Base-by-base conservation (phyloP, 257 asterid species). In the Nicotiana noctiflora region DNA sequence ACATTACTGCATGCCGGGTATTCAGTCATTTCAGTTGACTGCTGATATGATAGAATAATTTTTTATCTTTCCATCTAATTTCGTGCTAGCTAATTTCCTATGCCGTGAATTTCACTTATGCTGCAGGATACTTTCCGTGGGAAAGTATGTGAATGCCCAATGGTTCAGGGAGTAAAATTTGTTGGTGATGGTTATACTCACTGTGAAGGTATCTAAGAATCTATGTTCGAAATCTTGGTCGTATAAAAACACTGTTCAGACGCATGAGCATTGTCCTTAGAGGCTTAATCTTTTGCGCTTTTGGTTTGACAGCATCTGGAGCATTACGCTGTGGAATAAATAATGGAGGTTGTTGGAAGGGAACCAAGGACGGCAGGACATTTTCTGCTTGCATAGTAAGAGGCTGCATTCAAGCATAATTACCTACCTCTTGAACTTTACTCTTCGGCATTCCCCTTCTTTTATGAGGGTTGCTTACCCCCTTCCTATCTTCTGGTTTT, bases 81-180 rank as follows among this genome's bases (percentile, higher is more conserved):
- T 34, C 3, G 5, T 67, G 60, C 27, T 49, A 21, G 13, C 62
- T 75, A 23, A 49, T 51, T 79, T 51, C 65, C 31, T 44, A 27
- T 15, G 21, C 15, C 23, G 6, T 31, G 63, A 27, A 18, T 56
- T 72, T 6, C 18, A 61, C 34, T 55, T 57, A 27, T 64, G 61
- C 84, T 83, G 23, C 87, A 96, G 99, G 99, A 96, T 80, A 94
- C 99, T 55, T 96, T 96, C 81, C 95, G 98, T 64, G 99, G 99
- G 76, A 93, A 90, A 85, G 89, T 96, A 78, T 96, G 99, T 32
- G 92, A 91, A 67, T 95, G 98, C 88, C 99, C 99, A 27, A 83
- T 86, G 21, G 95, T 92, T 82, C 95, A 91, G 82, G 98, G 98
- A 52, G 91, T 94, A 52, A 86, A 88, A 81, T 96, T 96, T 77